These are phyloP conservation scores for Peronosclerospora sorghi DNA, from an alignment of 352 stramenopile species.

Conservation along the genomic window DNA sequence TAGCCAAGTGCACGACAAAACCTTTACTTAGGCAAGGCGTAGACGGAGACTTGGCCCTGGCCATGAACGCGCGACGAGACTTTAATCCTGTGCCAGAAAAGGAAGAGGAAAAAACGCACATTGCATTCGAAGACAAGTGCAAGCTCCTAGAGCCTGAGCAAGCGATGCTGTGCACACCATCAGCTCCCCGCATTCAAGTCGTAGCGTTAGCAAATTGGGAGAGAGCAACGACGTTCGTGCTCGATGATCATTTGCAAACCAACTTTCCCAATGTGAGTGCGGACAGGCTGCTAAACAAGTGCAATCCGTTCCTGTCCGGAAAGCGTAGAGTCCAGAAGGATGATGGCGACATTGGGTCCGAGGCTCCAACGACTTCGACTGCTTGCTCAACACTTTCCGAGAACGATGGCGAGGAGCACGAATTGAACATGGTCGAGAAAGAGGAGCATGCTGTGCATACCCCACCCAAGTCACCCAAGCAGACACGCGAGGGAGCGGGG, in stretches of 20 bases:
- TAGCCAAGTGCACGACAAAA: conserved; percentile 17
- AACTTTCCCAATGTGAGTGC: conserved; percentile 6
- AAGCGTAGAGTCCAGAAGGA: conserved; percentile 13
- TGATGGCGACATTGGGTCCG: conserved; percentile 15
- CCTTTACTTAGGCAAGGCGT: conserved; percentile 17
- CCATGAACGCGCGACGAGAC: conserved; percentile 13
- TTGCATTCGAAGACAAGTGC: conserved; percentile 23
- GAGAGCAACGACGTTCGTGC: conserved; percentile 11
- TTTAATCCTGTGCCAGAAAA: conserved; percentile 1
- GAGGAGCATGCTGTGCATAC: conserved; percentile 5
- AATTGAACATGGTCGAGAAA: conserved; percentile 10
- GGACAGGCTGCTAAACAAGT: conserved; percentile 21
- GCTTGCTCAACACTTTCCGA: conserved; percentile 15
- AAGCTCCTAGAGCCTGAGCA: conserved; percentile 13
- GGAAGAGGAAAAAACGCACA: conserved; percentile 5
- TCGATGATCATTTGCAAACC: conserved; percentile 12
- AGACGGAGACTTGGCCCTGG: conserved; percentile 15
- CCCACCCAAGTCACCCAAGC: not conserved
- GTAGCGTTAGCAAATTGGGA: conserved; percentile 22
- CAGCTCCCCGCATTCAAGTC: conserved; percentile 7
- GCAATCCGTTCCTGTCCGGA: conserved; percentile 21
- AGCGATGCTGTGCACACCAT: conserved; percentile 1
- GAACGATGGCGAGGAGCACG: conserved; percentile 1
- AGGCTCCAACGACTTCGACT: conserved; percentile 16
- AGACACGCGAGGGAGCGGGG: not conserved